Percentiles rank a stretch among this genome's conserved stretches.
Evolutionary conservation across 164 flowering plant genomes (phyloP).

Genomic region (Vitis amurensis): DNA sequence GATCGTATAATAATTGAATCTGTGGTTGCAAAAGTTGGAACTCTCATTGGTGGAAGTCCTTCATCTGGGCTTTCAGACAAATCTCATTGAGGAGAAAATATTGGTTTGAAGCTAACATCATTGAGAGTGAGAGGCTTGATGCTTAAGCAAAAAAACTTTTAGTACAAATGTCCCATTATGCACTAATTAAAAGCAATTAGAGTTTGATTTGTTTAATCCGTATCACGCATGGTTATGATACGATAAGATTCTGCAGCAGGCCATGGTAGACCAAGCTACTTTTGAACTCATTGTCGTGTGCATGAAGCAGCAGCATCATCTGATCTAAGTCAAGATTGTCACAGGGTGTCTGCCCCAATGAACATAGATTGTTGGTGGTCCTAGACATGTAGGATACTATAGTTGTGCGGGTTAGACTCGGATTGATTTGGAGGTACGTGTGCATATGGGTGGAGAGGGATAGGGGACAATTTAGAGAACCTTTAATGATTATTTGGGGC

Average conservation of each 20-base stretch:
- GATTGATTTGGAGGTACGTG: neutral
- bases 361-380: neutral
- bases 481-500: conserved; percentile 13
- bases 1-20: conserved; percentile 2
- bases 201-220: neutral
- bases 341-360: no score
- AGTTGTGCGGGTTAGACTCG: neutral
- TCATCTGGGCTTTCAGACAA: conserved; percentile 6
- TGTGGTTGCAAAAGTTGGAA: conserved; percentile 6
- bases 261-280: neutral
- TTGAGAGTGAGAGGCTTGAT: conserved; percentile 20
- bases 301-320: neutral
- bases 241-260: conserved; percentile 20
- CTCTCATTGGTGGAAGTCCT: conserved; percentile 7
- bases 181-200: conserved; percentile 10
- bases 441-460: conserved; percentile 3
- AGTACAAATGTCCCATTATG: conserved; percentile 2
- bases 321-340: neutral
- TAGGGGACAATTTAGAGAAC: conserved; percentile 11
- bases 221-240: conserved; percentile 9
- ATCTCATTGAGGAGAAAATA: conserved; percentile 14
- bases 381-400: neutral
- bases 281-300: neutral
- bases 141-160: conserved; percentile 24
- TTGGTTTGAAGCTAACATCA: conserved; percentile 25